These are phyloP conservation scores for Leccinum barrowsii DNA, from an alignment of 768 basidiomycete genomes.

Conservation along the genomic window DNA sequence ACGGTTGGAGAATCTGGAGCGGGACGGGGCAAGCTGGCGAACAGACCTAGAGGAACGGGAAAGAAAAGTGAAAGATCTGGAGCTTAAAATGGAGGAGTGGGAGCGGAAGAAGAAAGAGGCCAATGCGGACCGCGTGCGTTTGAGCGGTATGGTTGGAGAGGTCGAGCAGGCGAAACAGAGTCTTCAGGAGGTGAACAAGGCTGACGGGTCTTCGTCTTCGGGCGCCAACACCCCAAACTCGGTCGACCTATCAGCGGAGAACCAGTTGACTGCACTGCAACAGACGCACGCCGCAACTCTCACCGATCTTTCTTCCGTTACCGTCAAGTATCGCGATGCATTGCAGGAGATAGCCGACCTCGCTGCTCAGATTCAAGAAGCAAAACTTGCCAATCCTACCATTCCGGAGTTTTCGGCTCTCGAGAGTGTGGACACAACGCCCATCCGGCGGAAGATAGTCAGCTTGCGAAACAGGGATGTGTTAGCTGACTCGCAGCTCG, in stretches of 20 bases:
- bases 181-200: constrained; percentile 46
- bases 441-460: constrained; percentile 52
- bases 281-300: constrained; percentile 80
- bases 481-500: constrained; percentile 42
- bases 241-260: constrained; percentile 43
- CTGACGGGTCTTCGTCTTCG: constrained; percentile 30
- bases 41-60: constrained; percentile 84
- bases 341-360: constrained; percentile 92
- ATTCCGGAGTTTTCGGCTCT: constrained; percentile 38
- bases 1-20: constrained; percentile 64
- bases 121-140: constrained; percentile 59
- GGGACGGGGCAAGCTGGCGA: constrained; percentile 79
- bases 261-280: constrained; percentile 71
- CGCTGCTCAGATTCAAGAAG: constrained; percentile 85
- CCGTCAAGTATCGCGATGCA: constrained; percentile 83
- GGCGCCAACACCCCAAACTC: constrained; percentile 28
- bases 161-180: constrained; percentile 68
- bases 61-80: constrained; percentile 67
- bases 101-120: constrained; percentile 67
- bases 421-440: constrained; percentile 42
- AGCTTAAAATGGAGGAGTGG: constrained; percentile 76
- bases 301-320: constrained; percentile 72
- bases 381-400: constrained; percentile 58
- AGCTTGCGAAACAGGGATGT: constrained; percentile 48
- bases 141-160: constrained; percentile 65